Evolutionary conservation across 352 stramenopile species (phyloP), one percentile per base, ranked within the genome.

Genomic region (Phytophthora ohioensis): DNA sequence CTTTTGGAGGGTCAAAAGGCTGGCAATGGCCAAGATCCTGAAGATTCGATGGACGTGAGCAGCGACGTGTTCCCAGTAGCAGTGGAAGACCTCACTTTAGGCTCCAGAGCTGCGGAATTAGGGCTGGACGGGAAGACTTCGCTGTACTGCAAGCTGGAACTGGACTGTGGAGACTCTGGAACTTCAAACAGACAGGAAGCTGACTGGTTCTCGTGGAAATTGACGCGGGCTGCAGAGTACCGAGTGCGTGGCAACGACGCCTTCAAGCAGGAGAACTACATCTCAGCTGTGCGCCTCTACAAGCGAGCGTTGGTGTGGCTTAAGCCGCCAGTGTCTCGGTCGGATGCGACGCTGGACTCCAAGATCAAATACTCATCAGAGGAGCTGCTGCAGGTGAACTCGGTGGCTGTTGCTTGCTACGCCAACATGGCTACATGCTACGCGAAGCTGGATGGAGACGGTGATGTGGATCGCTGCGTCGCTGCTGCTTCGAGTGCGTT

Each of bases 351-450:
- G 13, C 11, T 69, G 17, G 65, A 75, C 31, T n/a, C 32, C 11
- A 75, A 78, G 21, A 78, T 85, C 53, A 30, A 52, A 15, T 92
- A 85, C 64, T 77, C 75, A 13, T 6, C 8, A 0, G 48, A 79
- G 0, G 84, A 94, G 64, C 49, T 73, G 32, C 48, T 75, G 7
- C 35, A 63, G 5, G 58, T 88, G 36, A 51, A 79, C 36, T 53
- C 57, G 7, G 54, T 92, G 13, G 75, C 75, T 9, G 60, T 87
- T 7, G 76, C 81, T 3, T 89, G 83, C 39, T 83, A 88, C 31
- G 69, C 71, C 17, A 92, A 92, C 66, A 73, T 92, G 52, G 85
- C 84, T 58, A 87, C 78, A 34, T 90, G 80, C 63, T 80, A 81
- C 61, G 91, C 71, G 66, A 92, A 91, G 62, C 48, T 81, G 3